Evolutionary conservation across 208 protist species (phyloP).

Genomic region (Acanthamoeba triangularis): DNA sequence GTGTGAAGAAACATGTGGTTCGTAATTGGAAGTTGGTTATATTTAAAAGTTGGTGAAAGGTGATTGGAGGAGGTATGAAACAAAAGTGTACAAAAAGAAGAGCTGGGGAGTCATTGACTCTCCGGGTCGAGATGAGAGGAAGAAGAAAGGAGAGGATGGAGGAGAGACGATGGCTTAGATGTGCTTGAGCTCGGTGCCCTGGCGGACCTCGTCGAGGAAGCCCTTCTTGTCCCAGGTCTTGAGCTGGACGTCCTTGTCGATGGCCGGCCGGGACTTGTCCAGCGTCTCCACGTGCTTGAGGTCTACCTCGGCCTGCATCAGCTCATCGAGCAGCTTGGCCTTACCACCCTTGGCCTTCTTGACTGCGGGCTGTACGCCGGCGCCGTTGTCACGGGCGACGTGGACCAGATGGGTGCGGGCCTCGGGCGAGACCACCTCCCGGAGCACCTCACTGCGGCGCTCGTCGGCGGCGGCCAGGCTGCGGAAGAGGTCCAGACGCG

Average conservation of each 20-base stretch:
- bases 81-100: slow-evolving; percentile 14
- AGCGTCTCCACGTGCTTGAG: slow-evolving; percentile 58
- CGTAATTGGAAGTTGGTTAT: too few species aligned
- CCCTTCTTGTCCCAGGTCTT: slow-evolving; percentile 54
- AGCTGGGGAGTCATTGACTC: not conserved
- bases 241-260: slow-evolving; percentile 16
- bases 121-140: not conserved
- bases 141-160: not conserved
- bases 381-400: not conserved
- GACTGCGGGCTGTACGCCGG: not conserved
- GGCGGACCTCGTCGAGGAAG: slow-evolving; percentile 6
- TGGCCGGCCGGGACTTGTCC: slow-evolving; percentile 43
- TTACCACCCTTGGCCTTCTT: not conserved
- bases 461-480: not conserved
- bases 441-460: not conserved
- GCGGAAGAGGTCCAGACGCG: slow-evolving; percentile 46
- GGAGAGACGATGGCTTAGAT: slow-evolving; percentile 20
- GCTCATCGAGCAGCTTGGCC: slow-evolving; percentile 32
- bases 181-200: slow-evolving; percentile 72
- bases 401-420: not conserved
- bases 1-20: too few species aligned
- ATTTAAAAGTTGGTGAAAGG: too few species aligned
- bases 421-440: not conserved
- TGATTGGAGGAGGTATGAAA: too few species aligned
- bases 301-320: not conserved